Evolutionary conservation across 495 filamentous ascomycete species (phyloP), one percentile per base, ranked within the genome.

Genomic region (Pyronema omphalodes): DNA sequence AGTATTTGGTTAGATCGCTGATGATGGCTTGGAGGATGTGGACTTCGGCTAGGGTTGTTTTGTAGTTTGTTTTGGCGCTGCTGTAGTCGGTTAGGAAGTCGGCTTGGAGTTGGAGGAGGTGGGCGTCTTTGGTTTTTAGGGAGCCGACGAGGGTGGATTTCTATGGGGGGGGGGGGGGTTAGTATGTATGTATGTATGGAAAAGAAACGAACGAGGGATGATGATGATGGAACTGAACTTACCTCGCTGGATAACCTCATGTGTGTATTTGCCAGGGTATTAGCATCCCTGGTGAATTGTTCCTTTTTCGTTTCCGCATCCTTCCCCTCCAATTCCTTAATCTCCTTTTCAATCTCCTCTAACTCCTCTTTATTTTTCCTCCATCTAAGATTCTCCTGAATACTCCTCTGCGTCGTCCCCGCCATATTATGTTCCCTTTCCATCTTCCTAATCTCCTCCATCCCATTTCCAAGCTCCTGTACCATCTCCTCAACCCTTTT

Each of bases 21-120:
- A 91, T 82, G 9, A 85, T 89, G 0, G 86, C 88, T 66, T 89
- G 93, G 33, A 87, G 94, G 0, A 86, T 88, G 66, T 93, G 85
- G 1, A 94, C 86, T 57, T 83, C 83, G 71, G 95, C 85, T 62
- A 94, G 83, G 0, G 81, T 73, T 67, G 94, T 85, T 59, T 86
- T 85, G 69, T 85, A 96, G 57, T 86, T 82, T 34, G 71, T 61
- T n/a, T 79, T 78, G 14, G 89, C 86, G 63, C 85, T 77, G 60
- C 87, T 80, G 70, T 93, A 94, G 45, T 94, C 84, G 3, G 79
- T 79, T 15, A 87, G 75, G 76, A 82, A 99, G 55, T 95, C 86
- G 6, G 73, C 68, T 12, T 83, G 60, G 9, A 88, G 71, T 40
- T 81, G 73, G 53, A 63, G 69, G 14, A 95, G 70, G 57, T 89